phyloP scores from a whole-genome alignment of 441 rosid genomes.

The Hura crepitans region DNA sequence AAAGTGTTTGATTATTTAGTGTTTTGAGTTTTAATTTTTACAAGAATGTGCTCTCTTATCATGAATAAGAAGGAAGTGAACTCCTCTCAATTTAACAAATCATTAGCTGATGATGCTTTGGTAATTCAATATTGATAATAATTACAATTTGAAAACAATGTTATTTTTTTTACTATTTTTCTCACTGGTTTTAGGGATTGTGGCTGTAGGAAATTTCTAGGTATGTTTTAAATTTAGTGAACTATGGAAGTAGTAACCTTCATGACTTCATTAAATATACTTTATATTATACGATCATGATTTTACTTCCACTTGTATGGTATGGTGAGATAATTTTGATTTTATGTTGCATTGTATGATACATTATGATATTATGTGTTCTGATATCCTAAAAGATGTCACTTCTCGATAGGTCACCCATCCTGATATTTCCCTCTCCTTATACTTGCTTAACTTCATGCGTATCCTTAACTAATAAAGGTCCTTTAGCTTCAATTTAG shows the following conservation, averaged over 20 bases:
- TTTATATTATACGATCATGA: too few species aligned
- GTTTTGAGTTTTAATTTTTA: conserved; percentile 5
- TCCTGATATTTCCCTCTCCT: too few species aligned
- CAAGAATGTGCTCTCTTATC: neutral
- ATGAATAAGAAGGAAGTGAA: conserved; percentile 48
- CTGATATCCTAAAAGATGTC: too few species aligned
- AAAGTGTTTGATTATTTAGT: neutral
- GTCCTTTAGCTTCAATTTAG: too few species aligned
- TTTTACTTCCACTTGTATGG: too few species aligned
- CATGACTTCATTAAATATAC: neutral
- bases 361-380: too few species aligned
- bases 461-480: too few species aligned
- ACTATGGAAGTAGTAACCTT: conserved; percentile 45
- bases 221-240: conserved; percentile 39
- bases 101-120: conserved; percentile 45
- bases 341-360: too few species aligned
- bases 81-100: conserved; percentile 35
- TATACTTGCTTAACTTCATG: too few species aligned
- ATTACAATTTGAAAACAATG: neutral
- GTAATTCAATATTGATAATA: conserved; percentile 26
- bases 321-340: too few species aligned
- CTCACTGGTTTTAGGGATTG: neutral
- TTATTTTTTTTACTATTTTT: conserved; percentile 1
- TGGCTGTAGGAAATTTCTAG: conserved; percentile 37
- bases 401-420: too few species aligned